These are phyloP conservation scores for Dactylella cylindrospora DNA, from an alignment of 2,329 filamentous ascomycete species.

Conservation along the genomic window DNA sequence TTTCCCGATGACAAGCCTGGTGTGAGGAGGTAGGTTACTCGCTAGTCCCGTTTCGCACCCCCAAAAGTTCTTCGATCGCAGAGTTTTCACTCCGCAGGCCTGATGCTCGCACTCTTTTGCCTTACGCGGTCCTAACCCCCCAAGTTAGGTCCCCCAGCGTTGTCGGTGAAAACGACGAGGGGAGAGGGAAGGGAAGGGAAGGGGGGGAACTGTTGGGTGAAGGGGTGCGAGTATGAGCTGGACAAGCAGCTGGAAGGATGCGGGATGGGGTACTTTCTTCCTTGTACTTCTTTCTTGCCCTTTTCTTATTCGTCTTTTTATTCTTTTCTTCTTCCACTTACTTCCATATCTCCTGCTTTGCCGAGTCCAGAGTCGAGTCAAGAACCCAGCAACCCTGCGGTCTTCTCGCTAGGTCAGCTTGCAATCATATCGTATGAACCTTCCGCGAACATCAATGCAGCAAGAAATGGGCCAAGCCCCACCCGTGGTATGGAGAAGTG, in stretches of 20 bases:
- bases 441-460: conserved; percentile 38
- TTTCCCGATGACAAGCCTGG: no score
- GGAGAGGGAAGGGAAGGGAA: neutral
- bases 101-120: no score
- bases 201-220: neutral
- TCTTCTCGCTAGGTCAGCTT: neutral
- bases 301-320: neutral
- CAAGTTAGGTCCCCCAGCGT: no score
- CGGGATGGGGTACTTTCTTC: conserved; percentile 13
- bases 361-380: no score
- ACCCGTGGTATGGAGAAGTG: conserved; percentile 6
- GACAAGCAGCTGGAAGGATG: conserved; percentile 23
- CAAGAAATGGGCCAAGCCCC: conserved; percentile 28
- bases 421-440: conserved; percentile 9
- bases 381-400: no score
- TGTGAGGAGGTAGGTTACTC: no score
- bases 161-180: no score
- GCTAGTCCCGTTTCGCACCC: no score
- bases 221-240: neutral
- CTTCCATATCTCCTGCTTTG: conserved; percentile 2
- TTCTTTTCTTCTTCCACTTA: conserved; percentile 5
- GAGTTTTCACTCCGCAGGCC: no score
- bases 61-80: no score
- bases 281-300: no score
- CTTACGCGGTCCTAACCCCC: no score